Evolutionary conservation across 2,329 filamentous ascomycete species (phyloP), one percentile per base, ranked within the genome.

Genomic region (Monosporascus sp.): DNA sequence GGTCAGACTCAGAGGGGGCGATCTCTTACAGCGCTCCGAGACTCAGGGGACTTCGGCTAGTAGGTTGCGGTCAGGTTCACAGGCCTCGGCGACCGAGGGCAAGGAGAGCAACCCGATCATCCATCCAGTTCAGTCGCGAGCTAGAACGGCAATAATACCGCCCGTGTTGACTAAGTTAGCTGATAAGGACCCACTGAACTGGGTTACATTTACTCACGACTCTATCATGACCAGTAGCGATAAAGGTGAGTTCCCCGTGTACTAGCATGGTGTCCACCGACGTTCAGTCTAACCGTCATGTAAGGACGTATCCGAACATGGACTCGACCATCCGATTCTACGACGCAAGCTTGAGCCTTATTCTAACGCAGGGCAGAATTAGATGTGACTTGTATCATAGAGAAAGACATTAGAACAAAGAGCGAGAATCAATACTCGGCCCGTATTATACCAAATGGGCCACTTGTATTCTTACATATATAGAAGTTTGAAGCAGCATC

Each of bases 191-290:
- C 91, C 92, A 50, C 77, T 96, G 46, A 89, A 84, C 68, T 96
- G 92, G 87, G 72, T 99, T 39, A 89, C 86, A n/a, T 99, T 99
- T 64, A 92, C 93, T 51, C 88, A 97, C 68, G 87, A 96, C 63
- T 88, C 88, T 58, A 96, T 99, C 60, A 85, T 97, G 65, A 97
- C 91, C 37, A 90, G 90, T 60, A 97, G 91, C 73, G 88, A 90
- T 67, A 89, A 86, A 72, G 93, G 93, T 95, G 76, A 70, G 86
- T 77, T 47, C 31, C 41, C 35, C 31, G 35, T 37, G 24, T 27
- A 20, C 20, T 20, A 3, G 38, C 17, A 15, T 25, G 20, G 14
- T n/a, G 47, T n/a, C 37, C 20, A 18, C 14, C 25, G 7, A 50
- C 22, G 14, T 22, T 4, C 50, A 51, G 50, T 45, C 55, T 60